A percentile compares a stretch with the other conserved stretches of the same genome.
Conservation (phyloP, 2,329 filamentous ascomycete genomes). For the Pestalotiopsis sp. region DNA sequence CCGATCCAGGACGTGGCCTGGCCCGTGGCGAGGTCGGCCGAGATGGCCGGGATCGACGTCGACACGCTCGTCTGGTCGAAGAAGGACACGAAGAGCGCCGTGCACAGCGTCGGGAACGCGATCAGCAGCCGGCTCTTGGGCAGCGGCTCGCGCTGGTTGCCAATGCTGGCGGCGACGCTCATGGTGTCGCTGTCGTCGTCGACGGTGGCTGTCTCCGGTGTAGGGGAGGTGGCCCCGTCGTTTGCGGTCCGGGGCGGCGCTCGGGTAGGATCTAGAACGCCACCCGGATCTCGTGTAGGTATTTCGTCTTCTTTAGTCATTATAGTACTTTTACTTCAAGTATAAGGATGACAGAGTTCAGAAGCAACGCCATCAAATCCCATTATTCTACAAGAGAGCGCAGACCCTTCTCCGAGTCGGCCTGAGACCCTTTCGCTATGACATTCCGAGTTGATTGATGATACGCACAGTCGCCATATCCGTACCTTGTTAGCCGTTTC, state of each 20-base stretch:
- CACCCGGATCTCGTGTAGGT: too few relatives aligned
- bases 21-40: not conserved
- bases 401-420: too few relatives aligned
- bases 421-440: too few relatives aligned
- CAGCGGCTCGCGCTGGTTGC: not conserved
- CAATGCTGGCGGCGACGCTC: not conserved
- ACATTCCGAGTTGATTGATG: too few relatives aligned
- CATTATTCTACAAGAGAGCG: too few relatives aligned
- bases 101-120: not conserved
- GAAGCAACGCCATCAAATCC: too few relatives aligned
- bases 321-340: too few relatives aligned
- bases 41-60: slow-evolving; percentile 9
- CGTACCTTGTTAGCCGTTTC: not conserved
- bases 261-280: too few relatives aligned
- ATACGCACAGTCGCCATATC: not conserved
- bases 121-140: not conserved
- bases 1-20: slow-evolving; percentile 1
- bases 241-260: not conserved
- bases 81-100: slow-evolving; percentile 19
- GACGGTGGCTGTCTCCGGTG: not conserved
- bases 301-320: too few relatives aligned
- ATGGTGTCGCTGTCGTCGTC: not conserved
- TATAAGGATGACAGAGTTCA: too few relatives aligned
- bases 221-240: not conserved
- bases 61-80: slow-evolving; percentile 24